These are phyloP conservation scores for Staphylotrichum longicolle DNA, from an alignment of 495 filamentous ascomycete species.

Conservation along the genomic window DNA sequence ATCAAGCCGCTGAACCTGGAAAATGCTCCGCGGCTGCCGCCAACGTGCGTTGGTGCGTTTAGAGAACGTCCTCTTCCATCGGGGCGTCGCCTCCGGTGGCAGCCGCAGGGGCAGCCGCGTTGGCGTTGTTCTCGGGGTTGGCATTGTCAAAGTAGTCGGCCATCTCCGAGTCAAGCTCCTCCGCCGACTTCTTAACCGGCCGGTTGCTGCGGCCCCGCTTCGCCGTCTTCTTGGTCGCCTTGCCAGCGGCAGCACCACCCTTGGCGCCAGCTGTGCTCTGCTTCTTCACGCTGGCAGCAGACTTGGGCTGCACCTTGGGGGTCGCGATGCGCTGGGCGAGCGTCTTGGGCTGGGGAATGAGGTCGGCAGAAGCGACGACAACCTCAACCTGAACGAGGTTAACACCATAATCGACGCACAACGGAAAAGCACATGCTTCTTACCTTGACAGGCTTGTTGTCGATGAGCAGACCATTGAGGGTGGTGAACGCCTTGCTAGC, in stretches of 20 bases:
- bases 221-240: constrained; percentile 49
- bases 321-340: constrained; percentile 83
- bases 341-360: constrained; percentile 63
- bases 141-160: constrained; percentile 70
- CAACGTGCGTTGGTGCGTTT: constrained; percentile 1
- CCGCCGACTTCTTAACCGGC: constrained; percentile 82
- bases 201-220: constrained; percentile 56
- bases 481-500: constrained; percentile 76
- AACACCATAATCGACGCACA: too few relatives aligned
- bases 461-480: constrained; percentile 85
- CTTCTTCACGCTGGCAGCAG: constrained; percentile 69
- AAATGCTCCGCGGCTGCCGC: neutral
- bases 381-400: constrained; percentile 70
- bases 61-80: constrained; percentile 52
- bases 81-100: constrained; percentile 43
- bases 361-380: constrained; percentile 70
- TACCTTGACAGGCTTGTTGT: constrained; percentile 89
- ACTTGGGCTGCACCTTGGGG: constrained; percentile 80
- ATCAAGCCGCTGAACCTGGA: neutral
- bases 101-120: constrained; percentile 42
- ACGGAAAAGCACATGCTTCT: neutral
- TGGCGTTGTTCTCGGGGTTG: constrained; percentile 41
- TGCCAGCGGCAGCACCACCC: constrained; percentile 44
- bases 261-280: constrained; percentile 33
- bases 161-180: constrained; percentile 95